A percentile compares a stretch with the other conserved stretches of the same genome.
Evolutionary conservation across 352 stramenopile genomes (phyloP).

Genomic region (Detonula confervacea): DNA sequence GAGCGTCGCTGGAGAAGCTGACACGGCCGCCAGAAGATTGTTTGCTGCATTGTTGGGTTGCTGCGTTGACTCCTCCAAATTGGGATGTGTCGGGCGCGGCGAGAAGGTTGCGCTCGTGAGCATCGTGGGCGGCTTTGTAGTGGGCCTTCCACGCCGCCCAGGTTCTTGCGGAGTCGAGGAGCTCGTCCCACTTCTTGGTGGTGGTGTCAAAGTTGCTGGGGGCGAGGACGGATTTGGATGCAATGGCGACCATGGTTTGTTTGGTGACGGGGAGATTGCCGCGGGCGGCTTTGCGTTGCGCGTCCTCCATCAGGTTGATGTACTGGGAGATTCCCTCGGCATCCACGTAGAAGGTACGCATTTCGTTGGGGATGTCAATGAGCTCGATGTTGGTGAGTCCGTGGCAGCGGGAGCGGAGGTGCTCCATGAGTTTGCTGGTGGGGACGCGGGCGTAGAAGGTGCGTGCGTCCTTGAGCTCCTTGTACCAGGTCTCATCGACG

Average conservation of each 20-base stretch:
- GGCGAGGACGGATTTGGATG: conserved; percentile 1
- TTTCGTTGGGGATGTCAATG: conserved; percentile 9
- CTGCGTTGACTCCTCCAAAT: not conserved
- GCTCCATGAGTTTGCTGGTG: not conserved
- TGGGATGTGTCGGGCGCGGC: not conserved
- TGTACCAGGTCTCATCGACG: conserved; percentile 14
- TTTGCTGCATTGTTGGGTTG: not conserved
- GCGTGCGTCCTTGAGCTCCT: not conserved
- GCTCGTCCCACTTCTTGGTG: not conserved
- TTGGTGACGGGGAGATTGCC: conserved; percentile 6
- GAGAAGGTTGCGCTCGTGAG: no score
- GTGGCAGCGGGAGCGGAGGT: conserved; percentile 1
- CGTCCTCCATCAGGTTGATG: conserved; percentile 34
- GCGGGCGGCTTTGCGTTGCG: not conserved
- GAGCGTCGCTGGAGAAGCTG: not conserved
- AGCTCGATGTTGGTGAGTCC: conserved; percentile 11
- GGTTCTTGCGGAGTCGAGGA: not conserved
- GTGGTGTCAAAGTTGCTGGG: not conserved
- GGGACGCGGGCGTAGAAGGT: conserved; percentile 25
- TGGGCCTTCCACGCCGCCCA: conserved; percentile 16
- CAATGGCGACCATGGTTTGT: conserved; percentile 12
- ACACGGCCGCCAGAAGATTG: no score
- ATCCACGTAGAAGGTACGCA: not conserved
- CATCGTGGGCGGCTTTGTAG: not conserved
- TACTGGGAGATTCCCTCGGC: conserved; percentile 16